These are phyloP conservation scores for Tolypocladium cylindrosporum DNA, from an alignment of 2,329 filamentous ascomycete species.

Conservation along the genomic window DNA sequence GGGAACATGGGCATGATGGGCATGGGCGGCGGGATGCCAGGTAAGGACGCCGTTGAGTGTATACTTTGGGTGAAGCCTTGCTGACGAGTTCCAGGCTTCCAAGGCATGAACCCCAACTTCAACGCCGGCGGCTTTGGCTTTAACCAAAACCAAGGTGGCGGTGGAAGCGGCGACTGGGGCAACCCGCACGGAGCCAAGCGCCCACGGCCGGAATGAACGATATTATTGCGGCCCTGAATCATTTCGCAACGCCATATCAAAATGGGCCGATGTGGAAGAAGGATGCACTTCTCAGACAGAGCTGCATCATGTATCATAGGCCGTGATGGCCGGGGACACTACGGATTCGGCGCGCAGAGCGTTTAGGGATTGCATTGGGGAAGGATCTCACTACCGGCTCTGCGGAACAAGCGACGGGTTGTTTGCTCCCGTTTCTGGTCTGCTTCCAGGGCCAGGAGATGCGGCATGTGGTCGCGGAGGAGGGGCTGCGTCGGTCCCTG, in stretches of 20 bases:
- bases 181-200: conserved; percentile 77
- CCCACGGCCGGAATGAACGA: conserved; percentile 54
- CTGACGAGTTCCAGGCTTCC: conserved; percentile 43
- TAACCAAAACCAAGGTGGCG: conserved; percentile 35
- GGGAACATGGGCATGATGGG: conserved; percentile 49
- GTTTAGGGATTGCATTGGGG: neutral
- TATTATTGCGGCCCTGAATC: neutral
- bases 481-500: neutral
- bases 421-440: neutral
- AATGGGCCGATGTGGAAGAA: neutral
- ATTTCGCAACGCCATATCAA: neutral
- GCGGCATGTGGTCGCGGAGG: neutral
- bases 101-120: conserved; percentile 60
- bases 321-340: neutral
- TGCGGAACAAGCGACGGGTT: neutral
- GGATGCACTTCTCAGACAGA: neutral
- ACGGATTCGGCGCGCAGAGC: conserved; percentile 5
- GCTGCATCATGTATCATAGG: conserved; percentile 7
- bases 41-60: conserved; percentile 12
- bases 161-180: conserved; percentile 51
- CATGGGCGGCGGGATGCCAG: conserved; percentile 28
- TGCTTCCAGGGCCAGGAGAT: neutral
- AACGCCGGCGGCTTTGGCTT: conserved; percentile 58
- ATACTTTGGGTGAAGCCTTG: neutral
- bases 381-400: neutral